These are phyloP conservation scores for Phytopythium helicoides DNA, from an alignment of 352 stramenopile species.

Conservation along the genomic window DNA sequence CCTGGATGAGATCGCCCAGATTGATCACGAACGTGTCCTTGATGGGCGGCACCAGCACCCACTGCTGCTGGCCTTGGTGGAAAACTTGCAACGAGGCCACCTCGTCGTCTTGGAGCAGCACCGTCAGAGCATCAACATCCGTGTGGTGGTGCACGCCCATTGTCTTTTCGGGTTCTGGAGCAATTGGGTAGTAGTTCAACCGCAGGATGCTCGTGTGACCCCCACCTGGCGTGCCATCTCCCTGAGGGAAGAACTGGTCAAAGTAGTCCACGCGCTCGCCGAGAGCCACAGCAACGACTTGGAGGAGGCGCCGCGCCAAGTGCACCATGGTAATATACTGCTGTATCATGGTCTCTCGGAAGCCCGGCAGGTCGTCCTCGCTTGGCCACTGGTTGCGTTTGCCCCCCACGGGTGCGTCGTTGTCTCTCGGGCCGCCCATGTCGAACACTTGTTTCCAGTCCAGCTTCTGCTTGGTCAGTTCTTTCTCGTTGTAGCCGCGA, in stretches of 20 bases:
- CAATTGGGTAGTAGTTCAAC: conserved; percentile 85
- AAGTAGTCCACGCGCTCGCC: conserved; percentile 22
- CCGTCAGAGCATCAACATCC: conserved; percentile 39
- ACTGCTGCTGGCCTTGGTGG: conserved; percentile 31
- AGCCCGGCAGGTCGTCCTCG: conserved; percentile 26
- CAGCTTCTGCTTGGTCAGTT: conserved; percentile 85
- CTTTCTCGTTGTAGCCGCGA: conserved; percentile 88
- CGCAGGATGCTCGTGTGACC: conserved; percentile 28
- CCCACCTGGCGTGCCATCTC: background rate
- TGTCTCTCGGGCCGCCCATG: conserved; percentile 47
- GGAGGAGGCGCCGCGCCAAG: conserved; percentile 22
- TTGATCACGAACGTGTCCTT: conserved; percentile 51
- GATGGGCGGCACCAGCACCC: conserved; percentile 31
- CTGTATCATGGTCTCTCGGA: conserved; percentile 28
- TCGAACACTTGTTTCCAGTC: conserved; percentile 88
- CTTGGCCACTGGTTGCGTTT: conserved; percentile 73
- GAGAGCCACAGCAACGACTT: conserved; percentile 27
- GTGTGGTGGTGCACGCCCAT: conserved; percentile 47
- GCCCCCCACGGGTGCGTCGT: no score
- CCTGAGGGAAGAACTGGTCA: conserved; percentile 28
- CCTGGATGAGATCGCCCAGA: conserved; percentile 49
- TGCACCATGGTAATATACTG: conserved; percentile 27
- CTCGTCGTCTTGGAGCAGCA: conserved; percentile 47
- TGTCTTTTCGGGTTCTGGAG: conserved; percentile 19
- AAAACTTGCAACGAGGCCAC: conserved; percentile 46